Conservation (phyloP, 176 grass and related monocot species). For the Lolium rigidum region DNA sequence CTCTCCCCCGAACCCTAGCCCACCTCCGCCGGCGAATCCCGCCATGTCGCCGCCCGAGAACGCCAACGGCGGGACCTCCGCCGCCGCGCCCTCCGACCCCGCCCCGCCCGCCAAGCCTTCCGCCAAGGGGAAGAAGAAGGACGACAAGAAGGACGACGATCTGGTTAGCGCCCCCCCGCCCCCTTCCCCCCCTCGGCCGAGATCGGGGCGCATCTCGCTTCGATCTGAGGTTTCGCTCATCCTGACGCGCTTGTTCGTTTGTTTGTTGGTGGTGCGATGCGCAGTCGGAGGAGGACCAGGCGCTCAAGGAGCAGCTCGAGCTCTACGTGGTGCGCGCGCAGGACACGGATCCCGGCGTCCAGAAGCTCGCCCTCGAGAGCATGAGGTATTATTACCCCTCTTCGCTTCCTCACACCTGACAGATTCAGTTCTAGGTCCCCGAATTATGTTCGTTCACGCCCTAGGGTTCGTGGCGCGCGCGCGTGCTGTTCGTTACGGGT, state of each 20-base stretch:
- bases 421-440: neutral
- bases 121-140: slow-evolving; percentile 73
- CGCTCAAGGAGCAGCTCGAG: slow-evolving; percentile 92
- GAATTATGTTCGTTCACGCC: neutral
- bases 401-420: too few relatives aligned
- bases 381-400: slow-evolving; percentile 88
- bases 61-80: slow-evolving; percentile 26
- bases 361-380: slow-evolving; percentile 93
- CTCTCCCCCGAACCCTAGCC: slow-evolving; percentile 6
- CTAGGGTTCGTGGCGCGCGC: neutral
- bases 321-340: slow-evolving; percentile 85
- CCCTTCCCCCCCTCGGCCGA: neutral
- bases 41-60: slow-evolving; percentile 54
- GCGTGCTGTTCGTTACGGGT: neutral
- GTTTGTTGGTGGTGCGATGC: slow-evolving; percentile 10
- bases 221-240: slow-evolving; percentile 9
- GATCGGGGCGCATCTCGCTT: slow-evolving; percentile 3
- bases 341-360: slow-evolving; percentile 78
- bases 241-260: slow-evolving; percentile 25
- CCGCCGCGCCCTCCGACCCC: slow-evolving; percentile 45
- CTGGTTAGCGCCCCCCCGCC: slow-evolving; percentile 33
- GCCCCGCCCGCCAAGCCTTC: slow-evolving; percentile 29
- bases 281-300: slow-evolving; percentile 97
- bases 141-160: slow-evolving; percentile 84
- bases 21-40: neutral